These are phyloP conservation scores for Melastoma candidum DNA, from an alignment of 441 rosid species.

Conservation along the genomic window DNA sequence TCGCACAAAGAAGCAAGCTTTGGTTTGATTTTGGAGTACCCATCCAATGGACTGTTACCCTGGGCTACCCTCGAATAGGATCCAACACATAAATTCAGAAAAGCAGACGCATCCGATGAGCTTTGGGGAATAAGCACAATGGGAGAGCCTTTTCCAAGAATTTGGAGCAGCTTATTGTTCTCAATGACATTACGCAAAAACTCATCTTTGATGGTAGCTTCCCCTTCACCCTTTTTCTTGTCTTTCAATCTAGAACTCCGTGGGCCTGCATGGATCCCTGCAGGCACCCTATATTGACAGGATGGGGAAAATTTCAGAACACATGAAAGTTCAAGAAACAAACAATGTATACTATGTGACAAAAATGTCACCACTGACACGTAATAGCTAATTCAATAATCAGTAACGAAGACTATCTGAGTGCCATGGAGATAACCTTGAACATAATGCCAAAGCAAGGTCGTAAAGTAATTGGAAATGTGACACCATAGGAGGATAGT, in stretches of 20 bases:
- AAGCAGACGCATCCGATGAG: slow-evolving; percentile 65
- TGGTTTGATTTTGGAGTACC: slow-evolving; percentile 41
- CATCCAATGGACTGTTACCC: slow-evolving; percentile 29
- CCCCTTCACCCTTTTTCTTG: slow-evolving; percentile 87
- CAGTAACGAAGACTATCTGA: too few relatives aligned
- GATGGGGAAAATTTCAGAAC: background rate
- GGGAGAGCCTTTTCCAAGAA: slow-evolving; percentile 76
- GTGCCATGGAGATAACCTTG: slow-evolving; percentile 46
- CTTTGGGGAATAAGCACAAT: slow-evolving; percentile 68
- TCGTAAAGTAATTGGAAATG: slow-evolving; percentile 98
- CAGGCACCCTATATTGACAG: slow-evolving; percentile 48
- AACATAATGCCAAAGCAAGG: slow-evolving; percentile 66
- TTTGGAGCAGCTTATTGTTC: slow-evolving; percentile 58
- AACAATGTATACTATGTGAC: too few relatives aligned
- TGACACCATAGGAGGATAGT: slow-evolving; percentile 97
- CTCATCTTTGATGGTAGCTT: slow-evolving; percentile 64
- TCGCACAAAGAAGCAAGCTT: slow-evolving; percentile 55
- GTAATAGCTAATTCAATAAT: too few relatives aligned
- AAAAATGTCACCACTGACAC: too few relatives aligned
- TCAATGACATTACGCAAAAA: slow-evolving; percentile 62
- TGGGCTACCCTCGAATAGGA: slow-evolving; percentile 42
- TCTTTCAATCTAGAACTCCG: slow-evolving; percentile 92
- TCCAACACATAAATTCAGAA: slow-evolving; percentile 68
- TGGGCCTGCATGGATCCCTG: slow-evolving; percentile 45
- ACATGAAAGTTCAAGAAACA: too few relatives aligned